Conservation (phyloP, 2,329 filamentous ascomycete genomes). For the Ambrosiella xylebori region DNA sequence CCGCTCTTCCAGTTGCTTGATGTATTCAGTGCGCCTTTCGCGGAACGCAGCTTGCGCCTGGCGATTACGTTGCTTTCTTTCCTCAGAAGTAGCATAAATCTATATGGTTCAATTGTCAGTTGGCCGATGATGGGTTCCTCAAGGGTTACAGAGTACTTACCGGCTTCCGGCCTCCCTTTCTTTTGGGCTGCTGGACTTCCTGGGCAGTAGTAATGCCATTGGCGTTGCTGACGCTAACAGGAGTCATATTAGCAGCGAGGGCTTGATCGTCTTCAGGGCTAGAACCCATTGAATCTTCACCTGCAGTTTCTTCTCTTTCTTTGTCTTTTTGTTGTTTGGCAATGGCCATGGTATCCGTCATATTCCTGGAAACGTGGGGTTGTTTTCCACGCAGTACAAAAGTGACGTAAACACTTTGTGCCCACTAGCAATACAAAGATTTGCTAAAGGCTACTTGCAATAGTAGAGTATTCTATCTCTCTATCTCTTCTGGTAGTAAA, state of each 20-base stretch:
- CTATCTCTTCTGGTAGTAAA: background rate
- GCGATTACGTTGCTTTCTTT: slow-evolving; percentile 91
- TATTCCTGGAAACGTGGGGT: slow-evolving; percentile 25
- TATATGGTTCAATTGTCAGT: slow-evolving; percentile 21
- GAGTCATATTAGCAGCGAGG: slow-evolving; percentile 16
- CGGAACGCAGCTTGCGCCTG: slow-evolving; percentile 96
- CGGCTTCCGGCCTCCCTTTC: slow-evolving; percentile 94
- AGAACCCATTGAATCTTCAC: slow-evolving; percentile 43
- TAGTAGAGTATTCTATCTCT: background rate
- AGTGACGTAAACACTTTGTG: background rate
- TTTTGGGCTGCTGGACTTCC: slow-evolving; percentile 58
- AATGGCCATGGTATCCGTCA: slow-evolving; percentile 53
- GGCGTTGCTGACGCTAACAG: slow-evolving; percentile 14
- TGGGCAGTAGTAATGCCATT: slow-evolving; percentile 23
- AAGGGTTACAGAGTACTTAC: slow-evolving; percentile 33
- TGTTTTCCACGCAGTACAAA: background rate
- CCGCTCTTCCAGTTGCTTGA: slow-evolving; percentile 94
- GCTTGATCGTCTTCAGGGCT: slow-evolving; percentile 39
- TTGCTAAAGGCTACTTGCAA: background rate
- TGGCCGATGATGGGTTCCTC: background rate
- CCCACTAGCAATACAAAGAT: slow-evolving; percentile 2
- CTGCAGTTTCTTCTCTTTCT: slow-evolving; percentile 38
- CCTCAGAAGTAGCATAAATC: slow-evolving; percentile 98
- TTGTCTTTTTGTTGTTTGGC: slow-evolving; percentile 40
- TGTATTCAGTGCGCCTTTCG: slow-evolving; percentile 93